Evolutionary conservation across 1,139 yeast genomes (phyloP), one percentile per base, ranked within the genome.

Genomic region (Debaryomycetaceae sp.): DNA sequence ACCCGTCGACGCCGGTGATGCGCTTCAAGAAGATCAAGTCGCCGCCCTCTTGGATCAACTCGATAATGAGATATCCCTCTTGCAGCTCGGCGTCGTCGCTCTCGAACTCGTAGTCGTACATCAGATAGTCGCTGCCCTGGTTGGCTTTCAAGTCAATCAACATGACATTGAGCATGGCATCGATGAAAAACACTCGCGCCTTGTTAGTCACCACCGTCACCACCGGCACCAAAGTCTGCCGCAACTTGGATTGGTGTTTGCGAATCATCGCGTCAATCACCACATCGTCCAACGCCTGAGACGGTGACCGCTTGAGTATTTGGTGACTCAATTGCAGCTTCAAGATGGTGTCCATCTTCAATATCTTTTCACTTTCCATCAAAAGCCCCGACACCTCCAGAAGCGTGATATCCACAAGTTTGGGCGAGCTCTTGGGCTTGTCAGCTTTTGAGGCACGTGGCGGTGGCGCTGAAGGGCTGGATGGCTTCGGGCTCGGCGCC

Each of bases 41-140:
- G 26, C 79, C 80, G 2, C 63, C 64, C 36, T 69, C 66, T 40
- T 70, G 71, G 34, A 75, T 65, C 43, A 79, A 60, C 44, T 82
- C 89, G 22, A 82, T 51, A 11, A 82, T 79, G 31, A 82, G 60
- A 44, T 75, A 81, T 1, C 89, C 89, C 34, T 60, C 71, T 11
- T 15, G 25, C 11, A 11, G 13, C 5, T 40, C 37, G 23, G 58
- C 58, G n/a, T 53, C 58, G 10, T 54, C 57, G 16, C 51, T 47
- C 39, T 67, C 74, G 51, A 82, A 81, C 46, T 82, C 91, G 51
- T 79, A 82, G 52, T 82, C 89, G 49, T 81, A 82, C 79, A 82
- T 76, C 52, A 83, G 83, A 37, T 81, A 76, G 42, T 76, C 78
- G n/a, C 57, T 49, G 43, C 77, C 69, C 59, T 79, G 38, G 69